A percentile compares a stretch with the other conserved stretches of the same genome.
Evolutionary conservation across 179 eudicot species (phyloP).

Genomic region (Actinidia arguta): DNA sequence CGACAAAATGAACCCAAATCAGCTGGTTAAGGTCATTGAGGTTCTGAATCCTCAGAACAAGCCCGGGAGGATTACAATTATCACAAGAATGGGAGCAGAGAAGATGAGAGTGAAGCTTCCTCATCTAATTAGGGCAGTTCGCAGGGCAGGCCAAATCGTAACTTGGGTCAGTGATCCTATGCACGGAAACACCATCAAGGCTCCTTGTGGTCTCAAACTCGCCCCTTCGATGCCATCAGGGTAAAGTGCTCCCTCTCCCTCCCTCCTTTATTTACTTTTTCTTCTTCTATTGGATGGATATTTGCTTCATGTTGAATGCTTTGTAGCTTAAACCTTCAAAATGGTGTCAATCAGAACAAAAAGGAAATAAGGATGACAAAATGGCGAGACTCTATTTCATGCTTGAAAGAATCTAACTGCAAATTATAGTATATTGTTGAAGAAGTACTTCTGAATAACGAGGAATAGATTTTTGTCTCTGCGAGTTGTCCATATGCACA

Average conservation of each 20-base stretch:
- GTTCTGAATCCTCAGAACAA: conserved; percentile 49
- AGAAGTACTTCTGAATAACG: no score
- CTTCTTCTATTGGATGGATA: background rate
- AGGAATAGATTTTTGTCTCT: background rate
- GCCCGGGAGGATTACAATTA: conserved; percentile 50
- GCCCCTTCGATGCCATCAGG: conserved; percentile 89
- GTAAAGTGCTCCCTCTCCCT: conserved; percentile 36
- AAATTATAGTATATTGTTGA: background rate
- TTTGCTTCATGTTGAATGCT: background rate
- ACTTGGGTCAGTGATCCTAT: conserved; percentile 57
- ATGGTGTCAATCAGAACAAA: background rate
- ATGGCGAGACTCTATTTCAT: background rate
- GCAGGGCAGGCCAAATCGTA: conserved; percentile 43
- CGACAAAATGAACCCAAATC: conserved; percentile 50
- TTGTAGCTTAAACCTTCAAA: background rate
- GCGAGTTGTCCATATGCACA: background rate
- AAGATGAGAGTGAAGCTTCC: conserved; percentile 59
- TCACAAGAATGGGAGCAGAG: conserved; percentile 58
- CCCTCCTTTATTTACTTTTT: no score
- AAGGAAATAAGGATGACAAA: background rate
- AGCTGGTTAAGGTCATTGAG: conserved; percentile 52
- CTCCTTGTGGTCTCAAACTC: conserved; percentile 92
- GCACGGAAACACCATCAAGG: conserved; percentile 92
- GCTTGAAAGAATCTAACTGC: background rate
- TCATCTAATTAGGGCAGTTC: conserved; percentile 45